Base-by-base conservation (phyloP, 331 rosid species). In the Quercus lobata region DNA sequence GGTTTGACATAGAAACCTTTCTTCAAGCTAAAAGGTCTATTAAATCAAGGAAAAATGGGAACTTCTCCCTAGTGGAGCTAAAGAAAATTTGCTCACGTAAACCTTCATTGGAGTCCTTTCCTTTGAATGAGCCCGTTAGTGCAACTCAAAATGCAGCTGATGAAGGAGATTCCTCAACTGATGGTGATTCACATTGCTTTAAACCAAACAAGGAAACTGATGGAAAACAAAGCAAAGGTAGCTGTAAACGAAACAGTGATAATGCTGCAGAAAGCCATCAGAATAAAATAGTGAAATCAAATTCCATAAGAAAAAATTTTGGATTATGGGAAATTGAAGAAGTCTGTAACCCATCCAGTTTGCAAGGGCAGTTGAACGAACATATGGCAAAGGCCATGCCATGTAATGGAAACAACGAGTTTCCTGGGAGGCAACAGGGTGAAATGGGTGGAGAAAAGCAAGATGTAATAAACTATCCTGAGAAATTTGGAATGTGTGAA, bases 1-100 rank as follows among this genome's bases (percentile, higher is more conserved):
- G 94, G 5, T 86, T 89, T n/a, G 94, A 93, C 69, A 91, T 93
- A 30, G 92, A 92, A 70, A 82, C 90, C 76, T 93, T 93, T 88
- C 98, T 91, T 81, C 90, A 87, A 19, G 90, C 92, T 15, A 90
- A 73, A 81, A 82, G 79, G 70, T 83, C 88, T 0, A 76, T 73
- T 24, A 88, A 88, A 41, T 78, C 68, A 30, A 88, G 82, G 86
- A 80, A 74, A 68, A 74, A 56, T 18, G 77, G 80, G 60, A 76
- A 80, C 78, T 76, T 89, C 37, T 81, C 85, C 25, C 87, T 86
- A 7, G 81, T 79, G 83, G 87, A 87, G 75, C 84, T 84, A 32
- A 83, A 46, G 85, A 89, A 86, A 82, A 83, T 77, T 35, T 78
- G 87, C 79, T 86, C 87, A 7, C 84, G 82, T 19, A 85, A 80